A percentile compares a stretch with the other conserved stretches of the same genome.
phyloP scores from a whole-genome alignment of 352 stramenopile genomes.

The Halophytophthora batemanensis region DNA sequence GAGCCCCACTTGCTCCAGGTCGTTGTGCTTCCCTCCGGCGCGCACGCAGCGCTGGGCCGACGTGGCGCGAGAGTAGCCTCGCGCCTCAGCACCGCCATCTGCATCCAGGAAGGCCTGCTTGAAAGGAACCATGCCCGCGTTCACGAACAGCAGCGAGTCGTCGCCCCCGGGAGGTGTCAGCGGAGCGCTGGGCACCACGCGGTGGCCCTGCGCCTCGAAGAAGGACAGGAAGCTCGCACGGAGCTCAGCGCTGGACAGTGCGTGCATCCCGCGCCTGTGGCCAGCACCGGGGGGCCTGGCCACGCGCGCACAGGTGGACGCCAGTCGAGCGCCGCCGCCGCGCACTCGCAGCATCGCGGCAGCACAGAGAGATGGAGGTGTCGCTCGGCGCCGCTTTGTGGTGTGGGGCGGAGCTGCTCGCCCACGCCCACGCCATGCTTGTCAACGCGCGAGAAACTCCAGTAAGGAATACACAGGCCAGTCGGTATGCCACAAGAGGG shows the following conservation, averaged over 20 bases:
- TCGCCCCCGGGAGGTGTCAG: conserved; percentile 87
- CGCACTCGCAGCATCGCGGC: conserved; percentile 16
- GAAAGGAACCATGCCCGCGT: conserved; percentile 97
- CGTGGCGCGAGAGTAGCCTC: conserved; percentile 83
- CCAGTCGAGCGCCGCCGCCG: conserved; percentile 3
- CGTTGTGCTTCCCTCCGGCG: conserved; percentile 98
- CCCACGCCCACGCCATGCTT: no score
- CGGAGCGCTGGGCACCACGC: conserved; percentile 61
- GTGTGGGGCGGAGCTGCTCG: no score
- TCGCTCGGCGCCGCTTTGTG: neutral
- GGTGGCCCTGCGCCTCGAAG: conserved; percentile 60
- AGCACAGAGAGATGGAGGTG: conserved; percentile 19
- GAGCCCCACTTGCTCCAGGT: conserved; percentile 97
- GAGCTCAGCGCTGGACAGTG: conserved; percentile 38
- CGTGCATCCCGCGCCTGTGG: conserved; percentile 31
- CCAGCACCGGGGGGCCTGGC: neutral
- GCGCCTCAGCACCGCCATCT: conserved; percentile 56
- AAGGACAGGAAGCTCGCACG: conserved; percentile 61
- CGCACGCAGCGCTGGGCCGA: conserved; percentile 97
- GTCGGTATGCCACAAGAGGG: no score
- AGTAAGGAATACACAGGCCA: no score
- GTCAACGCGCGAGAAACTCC: no score
- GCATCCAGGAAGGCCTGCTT: conserved; percentile 86
- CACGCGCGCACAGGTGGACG: neutral
- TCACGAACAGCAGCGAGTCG: conserved; percentile 94